Conservation (phyloP, 1,284 basidiomycete genomes). For the Trichosporon sp. region DNA sequence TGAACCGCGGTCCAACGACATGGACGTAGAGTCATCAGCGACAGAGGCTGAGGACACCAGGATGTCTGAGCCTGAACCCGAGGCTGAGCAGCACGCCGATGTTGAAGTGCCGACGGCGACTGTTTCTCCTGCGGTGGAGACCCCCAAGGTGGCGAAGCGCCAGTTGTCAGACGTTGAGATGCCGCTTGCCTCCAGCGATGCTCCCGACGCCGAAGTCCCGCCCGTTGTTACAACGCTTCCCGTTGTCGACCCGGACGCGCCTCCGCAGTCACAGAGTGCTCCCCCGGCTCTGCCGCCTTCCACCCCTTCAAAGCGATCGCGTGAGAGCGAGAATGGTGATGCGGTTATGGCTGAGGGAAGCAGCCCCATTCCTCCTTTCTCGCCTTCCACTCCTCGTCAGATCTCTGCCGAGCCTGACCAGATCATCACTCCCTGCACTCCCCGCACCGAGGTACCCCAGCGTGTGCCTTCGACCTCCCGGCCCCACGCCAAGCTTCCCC, state of each 20-base stretch:
- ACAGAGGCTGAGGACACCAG: neutral
- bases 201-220: neutral
- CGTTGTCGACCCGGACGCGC: neutral
- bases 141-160: constrained; percentile 4
- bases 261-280: constrained; percentile 2
- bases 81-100: constrained; percentile 30
- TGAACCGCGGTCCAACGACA: constrained; percentile 28
- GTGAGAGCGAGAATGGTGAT: constrained; percentile 21
- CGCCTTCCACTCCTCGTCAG: constrained; percentile 7
- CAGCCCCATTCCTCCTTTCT: neutral
- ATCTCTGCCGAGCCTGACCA: neutral
- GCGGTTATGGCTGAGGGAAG: neutral
- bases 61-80: constrained; percentile 1
- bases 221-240: constrained; percentile 12
- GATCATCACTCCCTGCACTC: neutral
- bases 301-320: constrained; percentile 27
- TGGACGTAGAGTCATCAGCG: constrained; percentile 32
- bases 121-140: constrained; percentile 10
- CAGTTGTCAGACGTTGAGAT: constrained; percentile 7
- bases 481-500: constrained; percentile 24
- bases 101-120: constrained; percentile 24
- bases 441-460: neutral
- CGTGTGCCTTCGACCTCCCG: constrained; percentile 19
- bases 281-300: constrained; percentile 15
- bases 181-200: neutral